Evolutionary conservation across 768 basidiomycete species (phyloP).

Genomic region (Rhizopogon salebrosus): DNA sequence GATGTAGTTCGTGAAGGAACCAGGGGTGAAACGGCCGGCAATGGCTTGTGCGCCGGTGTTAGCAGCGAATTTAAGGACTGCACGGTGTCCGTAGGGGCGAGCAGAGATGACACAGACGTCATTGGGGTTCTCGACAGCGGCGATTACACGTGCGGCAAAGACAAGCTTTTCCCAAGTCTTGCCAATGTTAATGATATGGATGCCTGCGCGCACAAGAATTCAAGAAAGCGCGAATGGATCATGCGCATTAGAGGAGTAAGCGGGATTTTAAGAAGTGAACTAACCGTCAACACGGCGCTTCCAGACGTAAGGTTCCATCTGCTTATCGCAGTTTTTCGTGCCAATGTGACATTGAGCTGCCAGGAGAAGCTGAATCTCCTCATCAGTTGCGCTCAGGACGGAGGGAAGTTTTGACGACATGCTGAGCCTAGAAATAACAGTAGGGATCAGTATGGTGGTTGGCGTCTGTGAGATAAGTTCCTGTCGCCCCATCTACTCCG

Average conservation of each 20-base stretch:
- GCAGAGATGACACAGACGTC: conserved; percentile 98
- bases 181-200: conserved; percentile 96
- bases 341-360: conserved; percentile 96
- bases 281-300: conserved; percentile 92
- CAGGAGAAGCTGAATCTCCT: conserved; percentile 93
- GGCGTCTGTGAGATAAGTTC: conserved; percentile 19
- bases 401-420: conserved; percentile 92
- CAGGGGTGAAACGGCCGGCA: conserved; percentile 98
- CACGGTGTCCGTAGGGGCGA: conserved; percentile 98
- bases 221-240: not conserved
- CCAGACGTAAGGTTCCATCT: conserved; percentile 98
- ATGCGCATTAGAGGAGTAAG: conserved; percentile 10
- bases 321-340: conserved; percentile 99
- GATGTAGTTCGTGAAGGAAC: conserved; percentile 99
- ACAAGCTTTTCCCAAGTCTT: conserved; percentile 99
- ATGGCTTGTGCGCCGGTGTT: conserved; percentile 99
- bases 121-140: conserved; percentile 96
- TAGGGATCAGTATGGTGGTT: not conserved
- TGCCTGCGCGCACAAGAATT: conserved; percentile 47
- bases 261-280: conserved; percentile 21
- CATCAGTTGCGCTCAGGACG: conserved; percentile 89
- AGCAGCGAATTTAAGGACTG: conserved; percentile 96
- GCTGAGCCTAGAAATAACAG: conserved; percentile 16
- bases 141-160: conserved; percentile 95
- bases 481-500: conserved; percentile 24